Evolutionary conservation across 2,329 filamentous ascomycete genomes (phyloP).

Genomic region (Fusarium neocosmosporiellum): DNA sequence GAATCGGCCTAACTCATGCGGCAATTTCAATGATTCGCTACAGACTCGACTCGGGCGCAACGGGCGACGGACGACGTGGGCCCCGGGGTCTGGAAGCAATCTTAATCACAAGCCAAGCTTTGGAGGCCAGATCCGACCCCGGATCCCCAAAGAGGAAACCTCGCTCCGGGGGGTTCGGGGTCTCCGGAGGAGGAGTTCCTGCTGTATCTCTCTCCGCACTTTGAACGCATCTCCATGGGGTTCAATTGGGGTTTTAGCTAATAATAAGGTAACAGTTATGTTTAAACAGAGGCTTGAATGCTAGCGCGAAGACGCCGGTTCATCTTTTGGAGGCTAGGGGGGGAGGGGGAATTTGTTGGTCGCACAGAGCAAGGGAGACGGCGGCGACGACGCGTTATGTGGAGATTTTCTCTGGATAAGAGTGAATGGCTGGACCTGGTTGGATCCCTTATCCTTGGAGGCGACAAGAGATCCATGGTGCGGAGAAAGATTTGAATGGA

Average conservation of each 20-base stretch:
- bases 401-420: neutral
- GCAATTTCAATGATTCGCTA: neutral
- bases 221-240: neutral
- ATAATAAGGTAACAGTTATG: slow-evolving; percentile 36
- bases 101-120: neutral
- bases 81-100: neutral
- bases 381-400: neutral
- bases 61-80: neutral
- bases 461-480: neutral
- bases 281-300: slow-evolving; percentile 27
- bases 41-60: no score
- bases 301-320: neutral
- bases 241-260: slow-evolving; percentile 36
- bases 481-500: slow-evolving; percentile 1
- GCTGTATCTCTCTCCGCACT: slow-evolving; percentile 19
- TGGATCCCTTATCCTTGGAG: neutral
- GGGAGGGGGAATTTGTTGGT: slow-evolving; percentile 1
- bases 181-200: neutral
- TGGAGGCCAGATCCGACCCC: neutral
- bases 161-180: neutral
- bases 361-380: neutral
- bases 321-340: neutral
- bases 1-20: neutral
- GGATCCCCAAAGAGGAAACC: neutral
- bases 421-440: slow-evolving; percentile 3